phyloP scores from a whole-genome alignment of 176 grass and related monocot species.

The Ampelocalamus luodianensis region DNA sequence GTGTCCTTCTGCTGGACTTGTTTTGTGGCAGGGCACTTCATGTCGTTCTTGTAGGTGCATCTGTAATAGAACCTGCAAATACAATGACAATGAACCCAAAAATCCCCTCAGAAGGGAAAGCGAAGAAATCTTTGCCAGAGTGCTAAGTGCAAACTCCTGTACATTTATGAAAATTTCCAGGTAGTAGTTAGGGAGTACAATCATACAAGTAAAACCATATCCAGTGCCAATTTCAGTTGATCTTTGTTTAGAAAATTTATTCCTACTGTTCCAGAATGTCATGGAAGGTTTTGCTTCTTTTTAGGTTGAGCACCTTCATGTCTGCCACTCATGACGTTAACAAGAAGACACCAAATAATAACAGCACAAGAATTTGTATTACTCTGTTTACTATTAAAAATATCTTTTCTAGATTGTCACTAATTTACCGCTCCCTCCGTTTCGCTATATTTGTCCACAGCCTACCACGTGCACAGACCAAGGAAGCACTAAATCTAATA shows the following conservation, averaged over 20 bases:
- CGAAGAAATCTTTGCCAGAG: background rate
- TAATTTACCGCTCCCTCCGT: background rate
- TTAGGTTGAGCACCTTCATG: background rate
- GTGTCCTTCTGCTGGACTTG: conserved; percentile 64
- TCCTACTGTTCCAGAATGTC: background rate
- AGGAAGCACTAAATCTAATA: no score
- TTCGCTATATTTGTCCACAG: no score
- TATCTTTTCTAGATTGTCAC: background rate
- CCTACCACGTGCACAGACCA: no score
- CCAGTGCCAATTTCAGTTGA: background rate
- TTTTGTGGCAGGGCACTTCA: conserved; percentile 65
- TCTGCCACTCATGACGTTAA: background rate
- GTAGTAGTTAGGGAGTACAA: background rate
- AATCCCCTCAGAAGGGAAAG: background rate
- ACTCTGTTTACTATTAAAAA: background rate
- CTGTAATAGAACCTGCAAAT: conserved; percentile 67
- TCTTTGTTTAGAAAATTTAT: background rate
- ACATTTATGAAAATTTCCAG: background rate
- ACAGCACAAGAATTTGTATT: background rate
- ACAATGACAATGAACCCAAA: background rate
- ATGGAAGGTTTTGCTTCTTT: background rate
- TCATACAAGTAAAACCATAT: background rate
- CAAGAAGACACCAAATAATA: background rate
- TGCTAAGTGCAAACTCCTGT: background rate
- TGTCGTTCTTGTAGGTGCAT: conserved; percentile 67